phyloP scores from a whole-genome alignment of 495 filamentous ascomycete genomes.

The Hyaloscypha bicolor region DNA sequence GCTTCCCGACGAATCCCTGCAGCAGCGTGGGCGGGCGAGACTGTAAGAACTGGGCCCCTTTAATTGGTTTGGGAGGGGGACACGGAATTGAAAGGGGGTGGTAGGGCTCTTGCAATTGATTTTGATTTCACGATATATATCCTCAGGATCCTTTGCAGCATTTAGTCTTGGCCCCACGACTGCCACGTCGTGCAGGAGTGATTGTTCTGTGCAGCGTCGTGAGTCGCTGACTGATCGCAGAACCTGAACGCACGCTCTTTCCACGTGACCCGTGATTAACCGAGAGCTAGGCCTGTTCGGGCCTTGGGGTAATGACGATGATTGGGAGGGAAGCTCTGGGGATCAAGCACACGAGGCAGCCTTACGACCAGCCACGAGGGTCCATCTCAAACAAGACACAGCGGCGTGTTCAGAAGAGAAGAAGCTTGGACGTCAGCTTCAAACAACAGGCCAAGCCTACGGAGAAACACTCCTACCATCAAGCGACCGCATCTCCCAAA shows the following conservation, averaged over 20 bases:
- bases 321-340: not conserved
- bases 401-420: not conserved
- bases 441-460: not conserved
- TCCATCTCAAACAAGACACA: not conserved
- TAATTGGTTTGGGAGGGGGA: not conserved
- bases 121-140: not conserved
- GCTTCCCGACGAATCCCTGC: conserved; percentile 14
- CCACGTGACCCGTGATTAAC: not conserved
- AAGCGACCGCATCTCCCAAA: not conserved
- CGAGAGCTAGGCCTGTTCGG: not conserved
- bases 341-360: conserved; percentile 1
- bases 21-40: conserved; percentile 2
- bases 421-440: not conserved
- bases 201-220: not conserved
- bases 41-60: not conserved
- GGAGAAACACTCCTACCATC: not conserved
- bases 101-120: not conserved
- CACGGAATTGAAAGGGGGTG: not conserved
- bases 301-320: not conserved
- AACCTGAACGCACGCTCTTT: not conserved
- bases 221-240: not conserved
- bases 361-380: not conserved
- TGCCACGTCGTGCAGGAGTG: conserved; percentile 18
- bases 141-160: not conserved
- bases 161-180: not conserved